These are phyloP conservation scores for Magnusiomyces ingens DNA, from an alignment of 1,139 yeast genomes.

Conservation along the genomic window DNA sequence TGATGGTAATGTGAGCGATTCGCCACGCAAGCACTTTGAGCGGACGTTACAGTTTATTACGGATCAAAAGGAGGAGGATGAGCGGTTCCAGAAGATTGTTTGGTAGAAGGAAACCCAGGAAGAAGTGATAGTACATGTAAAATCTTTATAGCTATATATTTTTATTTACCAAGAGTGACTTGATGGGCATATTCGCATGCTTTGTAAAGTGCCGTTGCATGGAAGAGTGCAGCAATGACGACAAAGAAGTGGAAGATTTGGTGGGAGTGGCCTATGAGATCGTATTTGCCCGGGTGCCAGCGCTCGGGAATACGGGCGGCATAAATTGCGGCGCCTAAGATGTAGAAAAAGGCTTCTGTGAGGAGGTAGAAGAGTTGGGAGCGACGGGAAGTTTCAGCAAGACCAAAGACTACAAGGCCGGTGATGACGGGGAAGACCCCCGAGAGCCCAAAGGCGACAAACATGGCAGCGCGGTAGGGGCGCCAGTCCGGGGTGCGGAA, in stretches of 20 bases:
- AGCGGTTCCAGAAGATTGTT: conserved; percentile 50
- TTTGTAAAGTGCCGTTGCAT: conserved; percentile 57
- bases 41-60: conserved; percentile 62
- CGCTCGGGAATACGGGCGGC: conserved; percentile 78
- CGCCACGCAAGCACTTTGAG: conserved; percentile 49
- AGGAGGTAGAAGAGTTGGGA: not conserved
- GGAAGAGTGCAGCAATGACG: conserved; percentile 73
- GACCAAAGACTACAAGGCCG: not conserved
- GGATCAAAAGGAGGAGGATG: conserved; percentile 59
- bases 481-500: conserved; percentile 69
- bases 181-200: conserved; percentile 33
- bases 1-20: conserved; percentile 32
- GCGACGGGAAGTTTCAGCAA: not conserved
- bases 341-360: conserved; percentile 59
- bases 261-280: conserved; percentile 76
- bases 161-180: no score
- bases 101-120: conserved; percentile 24
- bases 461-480: conserved; percentile 69
- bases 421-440: conserved; percentile 35
- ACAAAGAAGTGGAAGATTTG: conserved; percentile 82
- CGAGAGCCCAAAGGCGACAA: conserved; percentile 72
- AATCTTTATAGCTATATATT: no score
- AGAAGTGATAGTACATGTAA: no score
- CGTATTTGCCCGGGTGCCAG: conserved; percentile 57
- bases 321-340: conserved; percentile 70